A percentile compares a stretch with the other conserved stretches of the same genome.
These are phyloP conservation scores for Talaromyces borbonicus DNA, from an alignment of 495 filamentous ascomycete genomes.

Conservation along the genomic window DNA sequence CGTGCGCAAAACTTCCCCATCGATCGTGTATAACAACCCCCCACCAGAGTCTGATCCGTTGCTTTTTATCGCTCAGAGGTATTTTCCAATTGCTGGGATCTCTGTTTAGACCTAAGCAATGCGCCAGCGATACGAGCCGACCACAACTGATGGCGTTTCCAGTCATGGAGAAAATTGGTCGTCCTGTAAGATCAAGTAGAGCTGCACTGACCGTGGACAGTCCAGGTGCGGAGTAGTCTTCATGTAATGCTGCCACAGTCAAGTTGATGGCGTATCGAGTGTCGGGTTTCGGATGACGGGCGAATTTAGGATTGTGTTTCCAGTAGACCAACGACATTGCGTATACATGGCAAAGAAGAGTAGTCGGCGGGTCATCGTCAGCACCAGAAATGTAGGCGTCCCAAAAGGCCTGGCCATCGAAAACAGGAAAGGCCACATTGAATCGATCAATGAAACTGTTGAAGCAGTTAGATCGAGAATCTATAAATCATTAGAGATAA, in stretches of 20 bases:
- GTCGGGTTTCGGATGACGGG: constrained; percentile 39
- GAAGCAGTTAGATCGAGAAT: background rate
- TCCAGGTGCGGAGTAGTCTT: constrained; percentile 41
- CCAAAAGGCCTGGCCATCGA: constrained; percentile 41
- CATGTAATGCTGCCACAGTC: constrained; percentile 41
- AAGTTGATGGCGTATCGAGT: constrained; percentile 42
- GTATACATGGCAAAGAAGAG: constrained; percentile 43
- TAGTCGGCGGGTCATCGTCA: constrained; percentile 35
- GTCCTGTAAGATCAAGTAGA: constrained; percentile 38
- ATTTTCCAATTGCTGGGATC: constrained; percentile 41
- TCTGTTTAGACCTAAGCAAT: constrained; percentile 42
- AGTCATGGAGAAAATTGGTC: constrained; percentile 43
- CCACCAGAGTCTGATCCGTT: constrained; percentile 43
- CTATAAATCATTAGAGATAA: background rate
- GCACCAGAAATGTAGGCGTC: constrained; percentile 32
- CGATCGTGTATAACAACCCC: constrained; percentile 44
- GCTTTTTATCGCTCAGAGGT: constrained; percentile 35
- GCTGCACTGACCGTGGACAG: constrained; percentile 40
- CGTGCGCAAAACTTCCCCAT: constrained; percentile 45
- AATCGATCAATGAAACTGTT: constrained; percentile 40
- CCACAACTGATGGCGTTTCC: constrained; percentile 43
- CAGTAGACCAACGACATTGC: constrained; percentile 44
- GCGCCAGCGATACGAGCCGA: constrained; percentile 38
- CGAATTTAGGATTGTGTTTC: constrained; percentile 35
- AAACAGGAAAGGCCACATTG: constrained; percentile 44